Evolutionary conservation across 768 basidiomycete genomes (phyloP).

Genomic region (Erythrobasidium yunnanense): DNA sequence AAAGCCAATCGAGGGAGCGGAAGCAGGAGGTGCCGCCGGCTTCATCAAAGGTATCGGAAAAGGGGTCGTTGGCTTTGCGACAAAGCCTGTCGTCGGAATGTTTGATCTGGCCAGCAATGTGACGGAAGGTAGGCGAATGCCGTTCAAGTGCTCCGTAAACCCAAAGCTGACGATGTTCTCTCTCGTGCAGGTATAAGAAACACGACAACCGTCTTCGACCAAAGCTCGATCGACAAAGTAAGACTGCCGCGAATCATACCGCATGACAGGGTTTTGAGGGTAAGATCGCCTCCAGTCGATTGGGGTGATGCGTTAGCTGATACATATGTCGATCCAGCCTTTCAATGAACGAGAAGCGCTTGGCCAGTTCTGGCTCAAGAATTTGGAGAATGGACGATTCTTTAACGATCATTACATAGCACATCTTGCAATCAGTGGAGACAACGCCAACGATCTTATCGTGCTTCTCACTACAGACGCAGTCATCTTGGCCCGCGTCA

Average conservation of each 20-base stretch:
- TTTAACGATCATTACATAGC: constrained; percentile 27
- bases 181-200: constrained; percentile 69
- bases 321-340: constrained; percentile 48
- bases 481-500: constrained; percentile 73
- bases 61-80: constrained; percentile 84
- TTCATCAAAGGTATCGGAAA: constrained; percentile 98
- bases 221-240: constrained; percentile 72
- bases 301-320: background rate
- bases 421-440: constrained; percentile 33
- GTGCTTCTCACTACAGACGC: constrained; percentile 58
- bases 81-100: constrained; percentile 91
- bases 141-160: background rate
- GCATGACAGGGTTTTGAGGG: constrained; percentile 73
- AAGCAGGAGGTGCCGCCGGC: constrained; percentile 80
- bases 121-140: constrained; percentile 57
- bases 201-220: constrained; percentile 96
- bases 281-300: constrained; percentile 45
- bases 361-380: constrained; percentile 95
- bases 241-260: constrained; percentile 78
- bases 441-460: constrained; percentile 37
- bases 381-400: constrained; percentile 63
- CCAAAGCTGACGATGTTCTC: background rate
- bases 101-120: constrained; percentile 93
- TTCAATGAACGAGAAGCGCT: constrained; percentile 80
- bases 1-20: constrained; percentile 83